These are phyloP conservation scores for Pseudocercospora pini-densiflorae DNA, from an alignment of 2,329 filamentous ascomycete genomes.

Conservation along the genomic window DNA sequence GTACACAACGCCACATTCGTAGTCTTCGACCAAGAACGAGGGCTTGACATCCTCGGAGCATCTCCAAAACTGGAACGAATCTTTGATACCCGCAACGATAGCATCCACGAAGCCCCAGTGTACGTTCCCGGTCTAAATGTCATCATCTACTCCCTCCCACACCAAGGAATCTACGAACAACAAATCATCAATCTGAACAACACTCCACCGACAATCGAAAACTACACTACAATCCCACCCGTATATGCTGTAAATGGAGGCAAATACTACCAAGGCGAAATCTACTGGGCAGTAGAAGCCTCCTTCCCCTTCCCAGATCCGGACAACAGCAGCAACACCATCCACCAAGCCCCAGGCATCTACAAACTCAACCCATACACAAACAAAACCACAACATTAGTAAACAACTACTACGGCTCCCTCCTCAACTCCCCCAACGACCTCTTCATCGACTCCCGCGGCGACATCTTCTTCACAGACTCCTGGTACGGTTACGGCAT, in stretches of 20 bases:
- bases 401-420: constrained; percentile 55
- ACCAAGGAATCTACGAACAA: constrained; percentile 44
- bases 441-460: constrained; percentile 47
- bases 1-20: constrained; percentile 39
- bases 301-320: constrained; percentile 27
- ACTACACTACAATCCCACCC: constrained; percentile 47
- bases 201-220: constrained; percentile 44
- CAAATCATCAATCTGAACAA: constrained; percentile 48
- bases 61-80: constrained; percentile 41
- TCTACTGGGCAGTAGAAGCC: constrained; percentile 41
- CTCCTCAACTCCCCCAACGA: constrained; percentile 52
- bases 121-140: constrained; percentile 47
- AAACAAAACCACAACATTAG: constrained; percentile 44
- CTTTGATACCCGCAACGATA: constrained; percentile 29
- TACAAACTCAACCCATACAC: constrained; percentile 51
- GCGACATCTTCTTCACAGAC: constrained; percentile 58
- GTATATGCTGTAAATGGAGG: constrained; percentile 51
- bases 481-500: constrained; percentile 34
- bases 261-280: constrained; percentile 44
- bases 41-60: constrained; percentile 38
- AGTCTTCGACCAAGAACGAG: constrained; percentile 43
- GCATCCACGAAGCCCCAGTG: constrained; percentile 50
- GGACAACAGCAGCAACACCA: constrained; percentile 13
- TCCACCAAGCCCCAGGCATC: constrained; percentile 46
- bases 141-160: constrained; percentile 45